These are phyloP conservation scores for Leptomonas pyrrhocoris DNA, from an alignment of 208 protist genomes.

Conservation along the genomic window DNA sequence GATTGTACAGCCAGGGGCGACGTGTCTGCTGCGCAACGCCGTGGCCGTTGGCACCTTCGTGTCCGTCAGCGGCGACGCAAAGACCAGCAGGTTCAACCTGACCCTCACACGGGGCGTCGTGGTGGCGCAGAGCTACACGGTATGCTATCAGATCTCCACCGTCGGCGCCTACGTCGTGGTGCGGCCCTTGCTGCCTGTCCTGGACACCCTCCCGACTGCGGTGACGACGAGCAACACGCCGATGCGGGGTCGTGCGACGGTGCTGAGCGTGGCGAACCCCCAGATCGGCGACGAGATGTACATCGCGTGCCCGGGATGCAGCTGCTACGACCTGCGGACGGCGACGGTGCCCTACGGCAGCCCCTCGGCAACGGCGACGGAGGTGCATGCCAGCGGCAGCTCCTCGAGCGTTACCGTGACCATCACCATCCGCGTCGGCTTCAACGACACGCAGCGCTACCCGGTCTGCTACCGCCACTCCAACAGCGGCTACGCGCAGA, in stretches of 20 bases:
- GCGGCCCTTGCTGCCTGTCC: slow-evolving; percentile 43
- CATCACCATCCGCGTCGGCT: slow-evolving; percentile 71
- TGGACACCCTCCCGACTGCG: slow-evolving; percentile 53
- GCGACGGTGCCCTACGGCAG: slow-evolving; percentile 76
- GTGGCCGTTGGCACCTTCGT: slow-evolving; percentile 49
- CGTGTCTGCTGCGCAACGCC: slow-evolving; percentile 57
- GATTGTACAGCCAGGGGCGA: slow-evolving; percentile 48
- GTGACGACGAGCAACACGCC: slow-evolving; percentile 79
- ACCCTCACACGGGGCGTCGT: slow-evolving; percentile 40
- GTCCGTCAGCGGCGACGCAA: slow-evolving; percentile 29
- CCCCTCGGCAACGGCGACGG: slow-evolving; percentile 27
- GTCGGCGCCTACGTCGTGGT: slow-evolving; percentile 66
- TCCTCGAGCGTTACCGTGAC: not conserved
- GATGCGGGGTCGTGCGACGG: slow-evolving; percentile 79
- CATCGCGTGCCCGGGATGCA: slow-evolving; percentile 70
- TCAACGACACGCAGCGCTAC: slow-evolving; percentile 49
- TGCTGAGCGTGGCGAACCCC: slow-evolving; percentile 48
- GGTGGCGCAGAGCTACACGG: slow-evolving; percentile 48
- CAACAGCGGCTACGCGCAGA: slow-evolving; percentile 79
- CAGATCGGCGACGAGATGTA: slow-evolving; percentile 57
- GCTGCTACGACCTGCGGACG: slow-evolving; percentile 62
- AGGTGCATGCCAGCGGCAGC: not conserved
- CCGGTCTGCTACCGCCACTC: slow-evolving; percentile 79
- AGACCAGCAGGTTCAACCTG: slow-evolving; percentile 47
- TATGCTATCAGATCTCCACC: slow-evolving; percentile 75